Base-by-base conservation (phyloP, 2,329 filamentous ascomycete species). In the Ophiostoma angusticollis region DNA sequence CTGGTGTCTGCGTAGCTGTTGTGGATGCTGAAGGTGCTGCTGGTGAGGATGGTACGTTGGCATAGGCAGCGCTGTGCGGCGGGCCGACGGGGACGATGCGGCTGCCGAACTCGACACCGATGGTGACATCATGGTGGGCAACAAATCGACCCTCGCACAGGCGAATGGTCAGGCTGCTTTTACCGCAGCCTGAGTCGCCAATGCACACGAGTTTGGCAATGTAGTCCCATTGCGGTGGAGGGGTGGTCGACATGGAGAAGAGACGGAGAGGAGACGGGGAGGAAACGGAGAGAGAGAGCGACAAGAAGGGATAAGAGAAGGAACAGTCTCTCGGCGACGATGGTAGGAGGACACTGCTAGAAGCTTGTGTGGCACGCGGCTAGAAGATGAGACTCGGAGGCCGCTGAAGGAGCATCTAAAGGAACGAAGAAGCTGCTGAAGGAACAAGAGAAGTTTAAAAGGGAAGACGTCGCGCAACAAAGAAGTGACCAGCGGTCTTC, bases 141-240 rank as follows among this genome's bases (percentile, higher is more conserved):
- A 84, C 85, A 68, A 96, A 95, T 58, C 89, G 84, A 52, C 87
- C 87, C 70, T 95, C 89, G 66, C 89, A 95, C 47, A 96, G 83
- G 47, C 89, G 84, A 58, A 95, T 87, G 41, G 87, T 94, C 51
- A 95, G 75, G 61, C 84, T 76, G 46, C 85, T 93, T 69, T 98
- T 98, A 55, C 91, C 91, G 57, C 85, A 93, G 57, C 87, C 91
- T 32, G 83, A 91, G 66, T 96, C 91, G 59, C 91, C 91, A 54
- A 98, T 86, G 65, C 85, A 93, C 56, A 96, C 89, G 53, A 98
- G 84, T 64, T 98, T 98, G 60, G 89, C 87, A 58, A 96, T 98
- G 68, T 93, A 96, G 67, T 96, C 86, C 89, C 89, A 96, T 61
- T 85, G 80, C 54, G 78, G 72, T 16, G 46, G 42, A 12, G 46